Evolutionary conservation across 1,284 basidiomycete species (phyloP), one percentile per base, ranked within the genome.

Genomic region (Irpex sp.): DNA sequence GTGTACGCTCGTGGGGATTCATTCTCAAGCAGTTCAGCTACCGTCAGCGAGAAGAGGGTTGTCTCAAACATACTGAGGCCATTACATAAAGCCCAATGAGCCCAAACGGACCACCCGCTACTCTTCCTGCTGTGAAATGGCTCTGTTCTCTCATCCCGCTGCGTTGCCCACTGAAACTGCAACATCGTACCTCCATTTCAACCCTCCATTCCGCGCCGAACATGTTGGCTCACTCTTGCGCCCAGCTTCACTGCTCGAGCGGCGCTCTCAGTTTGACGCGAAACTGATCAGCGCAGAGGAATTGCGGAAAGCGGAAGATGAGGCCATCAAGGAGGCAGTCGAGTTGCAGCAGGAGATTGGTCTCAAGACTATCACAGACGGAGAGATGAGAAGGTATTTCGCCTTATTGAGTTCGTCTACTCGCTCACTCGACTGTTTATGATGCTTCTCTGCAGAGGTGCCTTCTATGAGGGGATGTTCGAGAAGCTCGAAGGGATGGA

Each of bases 401-500:
- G 15, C 37, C 54, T 44, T 44, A 15, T 17, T 17, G 19, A 5
- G 49, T 21, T 21, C 3, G 5, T 21, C 49, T 5, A 17, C 44
- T 2, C 8, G n/a, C 8, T 5, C 38, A 26, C 13, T 52, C 47
- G 52, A 11, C 38, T 26, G 26, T n/a, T 26, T 37, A 36, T 58
- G 36, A 5, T 44, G 8, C 15, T 17, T 48, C 15, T 47, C 15
- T 11, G 7, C 67, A 87, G 85, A 67, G 76, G 74, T 31, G 75
- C 79, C 64, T 87, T 84, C 67, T 85, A 79, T 59, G 82, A 86
- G 59, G 83, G 83, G 5, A 83, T 86, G 36, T 87, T 84, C 68
- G 82, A 87, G 64, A 84, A 76, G 59, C 75, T 87, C 58, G 84
- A 85, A 54, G 88, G 89, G 51, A 87, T 89, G 80, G 58, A 62